Evolutionary conservation across 441 rosid genomes (phyloP).

Genomic region (Jatropha multifida): DNA sequence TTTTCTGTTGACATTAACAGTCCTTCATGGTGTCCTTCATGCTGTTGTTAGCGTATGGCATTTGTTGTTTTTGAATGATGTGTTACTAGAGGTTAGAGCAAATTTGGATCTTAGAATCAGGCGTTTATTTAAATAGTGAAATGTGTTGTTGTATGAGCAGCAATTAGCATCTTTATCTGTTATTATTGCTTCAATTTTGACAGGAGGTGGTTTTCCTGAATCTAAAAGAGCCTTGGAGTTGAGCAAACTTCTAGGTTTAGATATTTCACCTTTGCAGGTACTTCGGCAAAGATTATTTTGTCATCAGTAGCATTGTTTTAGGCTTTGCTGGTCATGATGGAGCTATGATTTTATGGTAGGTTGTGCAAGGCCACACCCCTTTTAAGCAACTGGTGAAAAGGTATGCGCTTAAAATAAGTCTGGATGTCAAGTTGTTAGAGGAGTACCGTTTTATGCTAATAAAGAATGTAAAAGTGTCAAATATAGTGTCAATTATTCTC

Average conservation of each 20-base stretch:
- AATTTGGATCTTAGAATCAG: neutral
- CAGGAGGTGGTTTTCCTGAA: slow-evolving; percentile 87
- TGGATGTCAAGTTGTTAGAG: neutral
- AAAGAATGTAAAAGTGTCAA: neutral
- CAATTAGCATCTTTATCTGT: neutral
- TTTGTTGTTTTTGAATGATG: neutral
- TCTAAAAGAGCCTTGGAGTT: slow-evolving; percentile 77
- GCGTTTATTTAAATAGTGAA: neutral
- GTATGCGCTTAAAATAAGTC: slow-evolving; percentile 30
- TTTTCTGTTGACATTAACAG: neutral
- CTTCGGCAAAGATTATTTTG: neutral
- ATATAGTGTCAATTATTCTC: neutral
- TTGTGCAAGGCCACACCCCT: slow-evolving; percentile 81
- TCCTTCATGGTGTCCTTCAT: no score
- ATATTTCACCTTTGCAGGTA: slow-evolving; percentile 67
- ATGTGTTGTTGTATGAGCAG: neutral
- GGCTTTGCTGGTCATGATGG: neutral
- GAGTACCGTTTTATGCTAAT: neutral
- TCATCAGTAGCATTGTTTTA: neutral
- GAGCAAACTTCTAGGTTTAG: slow-evolving; percentile 51
- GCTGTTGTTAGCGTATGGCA: neutral
- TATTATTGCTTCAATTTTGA: slow-evolving; percentile 3
- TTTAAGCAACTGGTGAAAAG: slow-evolving; percentile 57
- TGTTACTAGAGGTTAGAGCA: neutral
- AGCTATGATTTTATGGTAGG: slow-evolving; percentile 38